Percentiles rank a stretch among this genome's conserved stretches.
These are phyloP conservation scores for Drechslerella coelobrocha DNA, from an alignment of 2,329 filamentous ascomycete species.

Conservation along the genomic window DNA sequence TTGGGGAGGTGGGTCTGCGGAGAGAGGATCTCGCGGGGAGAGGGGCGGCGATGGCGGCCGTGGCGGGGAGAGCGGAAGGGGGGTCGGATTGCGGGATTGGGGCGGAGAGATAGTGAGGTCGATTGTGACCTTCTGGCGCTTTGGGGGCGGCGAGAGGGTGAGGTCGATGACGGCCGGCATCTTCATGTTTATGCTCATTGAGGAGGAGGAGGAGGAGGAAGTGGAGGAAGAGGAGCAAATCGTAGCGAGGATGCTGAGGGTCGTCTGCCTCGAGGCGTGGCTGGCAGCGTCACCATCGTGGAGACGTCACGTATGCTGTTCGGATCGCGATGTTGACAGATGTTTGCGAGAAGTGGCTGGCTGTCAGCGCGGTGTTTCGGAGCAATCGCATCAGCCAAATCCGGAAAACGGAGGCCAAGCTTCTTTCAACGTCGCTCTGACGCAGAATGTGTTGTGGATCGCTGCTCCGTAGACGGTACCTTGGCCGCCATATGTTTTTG, in stretches of 20 bases:
- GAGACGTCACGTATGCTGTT: no score
- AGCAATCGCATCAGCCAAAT: no score
- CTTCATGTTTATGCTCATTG: no score
- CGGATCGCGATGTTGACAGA: no score
- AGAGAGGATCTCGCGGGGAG: not conserved
- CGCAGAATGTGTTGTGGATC: constrained; percentile 14
- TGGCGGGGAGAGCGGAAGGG: not conserved
- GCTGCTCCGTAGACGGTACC: constrained; percentile 3
- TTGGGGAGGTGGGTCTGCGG: not conserved
- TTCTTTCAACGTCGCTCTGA: constrained; percentile 30
- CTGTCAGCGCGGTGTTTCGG: no score
- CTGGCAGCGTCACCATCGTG: no score
- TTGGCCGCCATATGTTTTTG: not conserved
- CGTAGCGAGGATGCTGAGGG: not conserved
- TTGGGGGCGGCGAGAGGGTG: constrained; percentile 7
- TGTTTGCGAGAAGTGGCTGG: no score
- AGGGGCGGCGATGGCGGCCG: not conserved
- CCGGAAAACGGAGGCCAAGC: no score
- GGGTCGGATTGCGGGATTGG: not conserved
- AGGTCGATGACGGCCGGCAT: constrained; percentile 11
- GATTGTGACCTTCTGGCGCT: not conserved
- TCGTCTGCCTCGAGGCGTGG: no score
- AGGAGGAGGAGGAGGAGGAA: no score
- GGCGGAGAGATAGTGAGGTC: not conserved
- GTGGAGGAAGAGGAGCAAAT: not conserved